A percentile compares a stretch with the other conserved stretches of the same genome.
These are phyloP conservation scores for Amaranthus tricolor DNA, from an alignment of 179 eudicot genomes.

Conservation along the genomic window DNA sequence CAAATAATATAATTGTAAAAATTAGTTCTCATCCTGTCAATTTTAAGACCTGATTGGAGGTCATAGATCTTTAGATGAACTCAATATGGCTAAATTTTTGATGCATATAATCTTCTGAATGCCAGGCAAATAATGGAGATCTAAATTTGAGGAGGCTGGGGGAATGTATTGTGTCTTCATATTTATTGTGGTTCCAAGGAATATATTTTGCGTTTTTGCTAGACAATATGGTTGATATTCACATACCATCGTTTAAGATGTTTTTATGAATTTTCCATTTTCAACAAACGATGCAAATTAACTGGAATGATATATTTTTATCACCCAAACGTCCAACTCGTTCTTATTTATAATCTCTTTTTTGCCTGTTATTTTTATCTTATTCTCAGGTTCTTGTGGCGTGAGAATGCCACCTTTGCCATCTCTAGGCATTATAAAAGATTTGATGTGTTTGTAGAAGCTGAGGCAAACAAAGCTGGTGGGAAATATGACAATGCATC, in stretches of 20 bases:
- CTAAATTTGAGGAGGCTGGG: neutral
- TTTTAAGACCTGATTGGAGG: neutral
- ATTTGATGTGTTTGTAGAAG: constrained; percentile 89
- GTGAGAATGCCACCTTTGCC: constrained; percentile 90
- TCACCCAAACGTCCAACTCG: neutral
- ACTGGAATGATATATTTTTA: neutral
- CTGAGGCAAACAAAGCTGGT: constrained; percentile 90
- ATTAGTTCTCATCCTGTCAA: neutral
- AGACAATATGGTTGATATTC: neutral
- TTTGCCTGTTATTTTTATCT: neutral
- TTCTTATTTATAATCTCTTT: neutral
- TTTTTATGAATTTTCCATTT: neutral
- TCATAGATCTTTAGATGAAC: neutral
- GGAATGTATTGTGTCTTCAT: neutral
- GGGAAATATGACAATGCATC: constrained; percentile 77
- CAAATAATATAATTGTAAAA: neutral
- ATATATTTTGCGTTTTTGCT: neutral
- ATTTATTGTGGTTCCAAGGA: neutral
- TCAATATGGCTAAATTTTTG: neutral
- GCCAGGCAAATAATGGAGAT: neutral
- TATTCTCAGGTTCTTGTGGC: constrained; percentile 84
- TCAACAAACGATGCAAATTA: neutral
- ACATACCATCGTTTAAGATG: neutral
- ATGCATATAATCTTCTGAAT: neutral
- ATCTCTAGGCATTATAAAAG: constrained; percentile 88